Percentiles rank a stretch among this genome's conserved stretches.
phyloP scores from a whole-genome alignment of 768 basidiomycete genomes.

The Leccinum aurantiacum region DNA sequence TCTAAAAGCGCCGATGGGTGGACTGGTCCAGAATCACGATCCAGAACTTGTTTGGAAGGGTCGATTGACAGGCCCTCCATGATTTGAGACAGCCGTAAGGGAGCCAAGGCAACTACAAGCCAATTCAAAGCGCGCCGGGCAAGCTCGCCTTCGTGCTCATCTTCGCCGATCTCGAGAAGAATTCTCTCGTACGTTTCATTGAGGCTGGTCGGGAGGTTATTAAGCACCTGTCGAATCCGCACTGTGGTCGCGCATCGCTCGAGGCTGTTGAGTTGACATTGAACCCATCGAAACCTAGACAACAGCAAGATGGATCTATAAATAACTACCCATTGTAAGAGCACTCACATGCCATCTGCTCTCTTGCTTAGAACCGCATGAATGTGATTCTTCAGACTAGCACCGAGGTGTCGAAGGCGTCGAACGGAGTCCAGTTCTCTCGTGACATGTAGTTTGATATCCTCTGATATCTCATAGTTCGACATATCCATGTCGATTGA shows the following conservation, averaged over 20 bases:
- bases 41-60: not conserved
- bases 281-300: slow-evolving; percentile 17
- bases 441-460: slow-evolving; percentile 7
- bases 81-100: slow-evolving; percentile 8
- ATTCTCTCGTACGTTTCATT: slow-evolving; percentile 11
- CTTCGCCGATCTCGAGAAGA: not conserved
- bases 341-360: slow-evolving; percentile 14
- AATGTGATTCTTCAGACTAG: slow-evolving; percentile 5
- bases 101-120: slow-evolving; percentile 11
- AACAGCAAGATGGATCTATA: no score
- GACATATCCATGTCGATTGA: not conserved
- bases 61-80: slow-evolving; percentile 12
- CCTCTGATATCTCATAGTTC: not conserved
- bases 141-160: not conserved
- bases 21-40: not conserved
- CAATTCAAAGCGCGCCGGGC: slow-evolving; percentile 5
- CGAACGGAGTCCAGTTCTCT: slow-evolving; percentile 7
- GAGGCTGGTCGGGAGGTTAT: slow-evolving; percentile 5
- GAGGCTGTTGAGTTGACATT: slow-evolving; percentile 12
- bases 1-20: not conserved
- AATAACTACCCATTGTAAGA: not conserved
- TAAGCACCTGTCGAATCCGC: slow-evolving; percentile 1
- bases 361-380: not conserved
- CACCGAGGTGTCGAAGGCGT: not conserved
- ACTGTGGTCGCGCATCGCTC: not conserved